These are phyloP conservation scores for Malus sylvestris DNA, from an alignment of 306 rosid genomes.

Conservation along the genomic window DNA sequence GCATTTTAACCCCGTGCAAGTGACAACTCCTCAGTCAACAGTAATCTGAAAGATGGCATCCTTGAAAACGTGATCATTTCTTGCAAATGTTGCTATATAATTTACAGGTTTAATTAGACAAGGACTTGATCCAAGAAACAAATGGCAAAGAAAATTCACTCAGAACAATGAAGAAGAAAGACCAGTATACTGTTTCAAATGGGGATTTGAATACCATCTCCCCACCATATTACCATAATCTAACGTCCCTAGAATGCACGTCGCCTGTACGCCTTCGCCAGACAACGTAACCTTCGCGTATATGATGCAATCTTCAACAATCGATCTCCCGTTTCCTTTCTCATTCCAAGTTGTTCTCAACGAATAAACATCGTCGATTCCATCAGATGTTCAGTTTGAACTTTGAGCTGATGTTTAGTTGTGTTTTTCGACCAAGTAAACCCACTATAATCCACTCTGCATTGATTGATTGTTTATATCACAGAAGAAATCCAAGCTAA, in stretches of 20 bases:
- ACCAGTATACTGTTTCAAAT: constrained; percentile 9
- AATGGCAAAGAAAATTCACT: constrained; percentile 34
- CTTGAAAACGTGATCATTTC: neutral
- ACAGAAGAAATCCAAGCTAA: constrained; percentile 7
- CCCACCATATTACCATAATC: neutral
- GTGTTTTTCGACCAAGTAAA: neutral
- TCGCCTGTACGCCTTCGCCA: neutral
- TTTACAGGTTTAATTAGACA: constrained; percentile 34
- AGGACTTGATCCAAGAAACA: constrained; percentile 18
- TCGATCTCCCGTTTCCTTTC: neutral
- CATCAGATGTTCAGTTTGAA: neutral
- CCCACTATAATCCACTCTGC: constrained; percentile 3
- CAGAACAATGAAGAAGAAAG: neutral
- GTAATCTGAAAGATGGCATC: too few species aligned
- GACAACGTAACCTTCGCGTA: neutral
- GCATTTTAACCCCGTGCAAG: too few species aligned
- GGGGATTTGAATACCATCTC: constrained; percentile 7
- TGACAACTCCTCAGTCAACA: too few species aligned
- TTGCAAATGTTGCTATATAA: constrained; percentile 29
- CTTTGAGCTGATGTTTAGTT: constrained; percentile 2
- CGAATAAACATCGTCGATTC: neutral
- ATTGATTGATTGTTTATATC: neutral
- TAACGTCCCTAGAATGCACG: neutral
- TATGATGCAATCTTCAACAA: neutral
- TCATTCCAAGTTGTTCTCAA: constrained; percentile 5